Percentiles rank a stretch among this genome's conserved stretches.
These are phyloP conservation scores for Phytophthora meadii DNA, from an alignment of 352 stramenopile genomes.

Conservation along the genomic window DNA sequence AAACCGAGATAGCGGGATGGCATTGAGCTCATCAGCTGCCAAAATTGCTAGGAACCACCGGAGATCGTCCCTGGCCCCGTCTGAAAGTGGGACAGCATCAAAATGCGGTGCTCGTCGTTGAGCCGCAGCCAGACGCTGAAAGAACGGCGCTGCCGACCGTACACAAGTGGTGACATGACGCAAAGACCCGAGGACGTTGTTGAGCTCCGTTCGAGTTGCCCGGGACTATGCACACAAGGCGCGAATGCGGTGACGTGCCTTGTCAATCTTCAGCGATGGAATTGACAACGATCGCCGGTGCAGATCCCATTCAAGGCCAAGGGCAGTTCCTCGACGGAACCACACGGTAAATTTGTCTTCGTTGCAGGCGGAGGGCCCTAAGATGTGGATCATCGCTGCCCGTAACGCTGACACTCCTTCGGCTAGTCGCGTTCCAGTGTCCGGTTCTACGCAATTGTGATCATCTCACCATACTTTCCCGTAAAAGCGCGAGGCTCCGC, in stretches of 20 bases:
- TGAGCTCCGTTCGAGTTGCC: conserved; percentile 1
- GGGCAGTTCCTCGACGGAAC: conserved; percentile 4
- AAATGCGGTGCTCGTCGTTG: neutral
- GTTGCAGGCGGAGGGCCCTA: conserved; percentile 9
- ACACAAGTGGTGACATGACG: conserved; percentile 10
- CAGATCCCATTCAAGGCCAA: conserved; percentile 10
- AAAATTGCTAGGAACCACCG: conserved; percentile 14
- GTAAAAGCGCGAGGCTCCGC: neutral
- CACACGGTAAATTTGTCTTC: conserved; percentile 17
- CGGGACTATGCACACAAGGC: neutral
- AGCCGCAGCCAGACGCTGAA: conserved; percentile 7
- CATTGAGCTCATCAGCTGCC: neutral
- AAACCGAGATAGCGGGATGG: conserved; percentile 12
- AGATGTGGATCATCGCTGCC: neutral
- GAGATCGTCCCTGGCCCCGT: neutral
- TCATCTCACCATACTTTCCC: conserved; percentile 22
- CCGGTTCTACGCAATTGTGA: conserved; percentile 15
- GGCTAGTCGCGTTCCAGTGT: conserved; percentile 4
- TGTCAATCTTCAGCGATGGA: conserved; percentile 9
- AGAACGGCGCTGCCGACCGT: conserved; percentile 8
- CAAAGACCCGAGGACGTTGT: conserved; percentile 5
- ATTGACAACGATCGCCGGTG: conserved; percentile 2
- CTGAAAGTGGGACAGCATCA: too few species aligned
- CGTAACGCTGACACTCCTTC: conserved; percentile 1
- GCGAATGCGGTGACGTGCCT: neutral